Base-by-base conservation (phyloP, 768 basidiomycete species). In the Hypholoma sublateritium region DNA sequence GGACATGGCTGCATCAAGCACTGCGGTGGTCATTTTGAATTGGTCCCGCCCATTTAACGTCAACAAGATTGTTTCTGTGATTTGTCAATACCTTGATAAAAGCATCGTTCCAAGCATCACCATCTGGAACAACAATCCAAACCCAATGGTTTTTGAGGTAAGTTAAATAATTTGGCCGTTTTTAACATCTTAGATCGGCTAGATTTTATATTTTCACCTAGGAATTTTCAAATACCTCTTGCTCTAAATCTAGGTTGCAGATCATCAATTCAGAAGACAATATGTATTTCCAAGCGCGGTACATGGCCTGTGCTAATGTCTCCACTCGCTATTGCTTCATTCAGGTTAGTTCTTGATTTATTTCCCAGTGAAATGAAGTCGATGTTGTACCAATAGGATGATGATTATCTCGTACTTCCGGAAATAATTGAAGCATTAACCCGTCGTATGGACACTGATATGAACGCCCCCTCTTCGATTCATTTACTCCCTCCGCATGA, bases 11-110 rank as follows among this genome's bases (percentile, higher is more conserved):
- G 17, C 34, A 22, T 42, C 52, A 41, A 75, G 82, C 58, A 80
- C 80, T 12, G 84, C 83, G 5, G 82, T 80, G 6, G 71, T 88
- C 39, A 64, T 89, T 37, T 72, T 88, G 42, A 89, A 88, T 67
- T 89, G 87, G 88, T 83, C 82, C 48, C 79, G 85, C 16, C 76
- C 87, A 21, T 70, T 77, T 0, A 90, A 89, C 59, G 83, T 89
- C 41, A 64, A 79, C 39, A 75, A 76, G 49, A 84, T 89, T 50
- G 74, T 75, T 16, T 77, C 79, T 21, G 64, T 76, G 21, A 72
- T 88, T 13, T 88, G 87, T 63, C 69, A 67, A 3, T 61, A 75
- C 8, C 72, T 70, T 59, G 67, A 86, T 32, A 68, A 79, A 13
- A 72, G 75, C 52, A 75, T 77, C 8, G 70, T 87, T 22, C 70